phyloP scores from a whole-genome alignment of 1,284 basidiomycete genomes.

The Ustilago trichophora region DNA sequence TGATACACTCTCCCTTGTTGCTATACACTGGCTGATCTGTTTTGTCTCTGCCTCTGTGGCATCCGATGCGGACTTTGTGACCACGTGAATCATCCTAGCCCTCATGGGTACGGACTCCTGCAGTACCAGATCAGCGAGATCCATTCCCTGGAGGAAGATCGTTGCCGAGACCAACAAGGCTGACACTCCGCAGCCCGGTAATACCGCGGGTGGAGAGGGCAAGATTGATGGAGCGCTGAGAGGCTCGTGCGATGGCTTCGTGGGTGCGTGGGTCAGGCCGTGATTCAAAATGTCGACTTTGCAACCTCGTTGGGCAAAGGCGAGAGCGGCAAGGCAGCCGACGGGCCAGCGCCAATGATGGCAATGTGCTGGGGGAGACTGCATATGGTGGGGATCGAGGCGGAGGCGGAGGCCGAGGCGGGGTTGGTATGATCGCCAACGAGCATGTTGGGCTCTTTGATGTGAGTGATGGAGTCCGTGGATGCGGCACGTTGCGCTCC shows the following conservation, averaged over 20 bases:
- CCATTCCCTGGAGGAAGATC: conserved; percentile 44
- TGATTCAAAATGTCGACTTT: conserved; percentile 86
- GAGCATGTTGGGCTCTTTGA: not conserved
- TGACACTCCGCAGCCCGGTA: conserved; percentile 80
- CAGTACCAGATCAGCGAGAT: conserved; percentile 78
- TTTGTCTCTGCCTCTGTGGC: conserved; percentile 34
- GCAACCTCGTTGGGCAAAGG: conserved; percentile 88
- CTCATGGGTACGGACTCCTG: conserved; percentile 88
- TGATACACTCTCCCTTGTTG: conserved; percentile 87
- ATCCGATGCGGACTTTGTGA: conserved; percentile 6
- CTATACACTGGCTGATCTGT: conserved; percentile 77
- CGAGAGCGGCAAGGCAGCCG: conserved; percentile 87
- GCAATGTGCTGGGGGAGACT: conserved; percentile 61
- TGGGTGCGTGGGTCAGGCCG: conserved; percentile 72
- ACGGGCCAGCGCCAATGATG: conserved; percentile 86
- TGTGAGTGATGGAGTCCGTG: not conserved
- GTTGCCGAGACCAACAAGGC: conserved; percentile 22
- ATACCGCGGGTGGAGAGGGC: conserved; percentile 94
- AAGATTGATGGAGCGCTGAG: conserved; percentile 86
- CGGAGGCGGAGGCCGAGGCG: not conserved
- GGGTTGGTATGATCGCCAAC: not conserved
- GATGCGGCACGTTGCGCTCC: conserved; percentile 5
- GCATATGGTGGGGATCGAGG: conserved; percentile 15
- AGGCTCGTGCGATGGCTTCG: conserved; percentile 30
- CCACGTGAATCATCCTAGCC: conserved; percentile 91